These are phyloP conservation scores for Epichloe sp. DNA, from an alignment of 2,329 filamentous ascomycete species.

Conservation along the genomic window DNA sequence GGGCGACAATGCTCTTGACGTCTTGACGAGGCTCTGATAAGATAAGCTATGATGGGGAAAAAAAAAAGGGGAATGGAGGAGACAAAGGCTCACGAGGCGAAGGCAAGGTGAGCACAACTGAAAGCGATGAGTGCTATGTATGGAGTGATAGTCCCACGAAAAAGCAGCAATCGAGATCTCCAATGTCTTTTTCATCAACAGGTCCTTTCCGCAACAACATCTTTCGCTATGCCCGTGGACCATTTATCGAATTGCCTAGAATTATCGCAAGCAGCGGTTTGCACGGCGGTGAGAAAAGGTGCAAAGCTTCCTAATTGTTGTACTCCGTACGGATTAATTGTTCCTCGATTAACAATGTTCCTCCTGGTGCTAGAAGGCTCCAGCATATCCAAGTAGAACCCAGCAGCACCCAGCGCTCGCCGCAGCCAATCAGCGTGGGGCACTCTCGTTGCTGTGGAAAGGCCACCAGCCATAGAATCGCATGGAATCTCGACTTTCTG, in stretches of 20 bases:
- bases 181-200: too few relatives aligned
- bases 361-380: constrained; percentile 15
- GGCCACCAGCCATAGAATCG: constrained; percentile 27
- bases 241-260: too few relatives aligned
- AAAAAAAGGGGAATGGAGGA: not conserved
- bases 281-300: too few relatives aligned
- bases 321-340: too few relatives aligned
- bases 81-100: not conserved
- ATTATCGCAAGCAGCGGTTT: too few relatives aligned
- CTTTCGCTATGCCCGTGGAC: too few relatives aligned
- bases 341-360: not conserved
- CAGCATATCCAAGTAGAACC: constrained; percentile 7
- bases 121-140: not conserved
- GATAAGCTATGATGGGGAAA: not conserved
- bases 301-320: too few relatives aligned
- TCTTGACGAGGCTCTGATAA: too few relatives aligned
- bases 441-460: constrained; percentile 13
- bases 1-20: too few relatives aligned
- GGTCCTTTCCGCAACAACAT: too few relatives aligned
- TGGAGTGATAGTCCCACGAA: too few relatives aligned
- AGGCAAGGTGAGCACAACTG: not conserved
- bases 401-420: not conserved
- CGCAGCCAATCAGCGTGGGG: constrained; percentile 15
- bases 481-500: constrained; percentile 29
- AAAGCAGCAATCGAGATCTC: too few relatives aligned